A percentile compares a stretch with the other conserved stretches of the same genome.
Evolutionary conservation across 1,284 basidiomycete genomes (phyloP).

Genomic region (Spongispora temasekensis): DNA sequence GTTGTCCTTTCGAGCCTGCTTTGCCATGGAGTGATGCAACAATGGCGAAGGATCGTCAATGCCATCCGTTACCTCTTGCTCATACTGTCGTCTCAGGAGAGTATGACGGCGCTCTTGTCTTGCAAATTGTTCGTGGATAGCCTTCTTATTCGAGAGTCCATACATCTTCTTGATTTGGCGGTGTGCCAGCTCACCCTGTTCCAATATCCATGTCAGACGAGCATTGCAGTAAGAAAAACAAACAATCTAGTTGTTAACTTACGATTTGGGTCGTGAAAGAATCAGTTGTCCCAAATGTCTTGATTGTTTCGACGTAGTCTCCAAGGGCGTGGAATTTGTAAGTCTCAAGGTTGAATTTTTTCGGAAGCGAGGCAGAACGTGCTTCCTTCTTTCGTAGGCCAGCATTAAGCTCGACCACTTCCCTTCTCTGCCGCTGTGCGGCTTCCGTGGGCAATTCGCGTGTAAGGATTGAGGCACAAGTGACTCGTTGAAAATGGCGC

Average conservation of each 20-base stretch:
- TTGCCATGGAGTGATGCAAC: slow-evolving; percentile 5
- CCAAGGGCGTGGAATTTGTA: slow-evolving; percentile 11
- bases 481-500: background rate
- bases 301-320: slow-evolving; percentile 7
- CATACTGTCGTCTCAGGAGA: background rate
- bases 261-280: slow-evolving; percentile 3
- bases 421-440: background rate
- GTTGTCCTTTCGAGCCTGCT: too few species aligned
- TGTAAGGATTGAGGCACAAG: background rate
- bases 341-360: slow-evolving; percentile 5
- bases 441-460: background rate
- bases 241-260: background rate
- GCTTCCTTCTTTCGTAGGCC: background rate
- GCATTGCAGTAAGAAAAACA: background rate
- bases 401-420: background rate
- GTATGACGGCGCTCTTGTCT: slow-evolving; percentile 1
- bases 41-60: background rate
- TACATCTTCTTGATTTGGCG: slow-evolving; percentile 2
- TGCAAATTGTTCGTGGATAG: background rate
- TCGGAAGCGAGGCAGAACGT: background rate
- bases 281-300: background rate
- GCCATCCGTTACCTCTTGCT: background rate
- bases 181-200: background rate
- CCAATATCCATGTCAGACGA: background rate
- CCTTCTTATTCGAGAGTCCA: background rate